phyloP scores from a whole-genome alignment of 1,284 basidiomycete species.

The Fomitopsis betulina region DNA sequence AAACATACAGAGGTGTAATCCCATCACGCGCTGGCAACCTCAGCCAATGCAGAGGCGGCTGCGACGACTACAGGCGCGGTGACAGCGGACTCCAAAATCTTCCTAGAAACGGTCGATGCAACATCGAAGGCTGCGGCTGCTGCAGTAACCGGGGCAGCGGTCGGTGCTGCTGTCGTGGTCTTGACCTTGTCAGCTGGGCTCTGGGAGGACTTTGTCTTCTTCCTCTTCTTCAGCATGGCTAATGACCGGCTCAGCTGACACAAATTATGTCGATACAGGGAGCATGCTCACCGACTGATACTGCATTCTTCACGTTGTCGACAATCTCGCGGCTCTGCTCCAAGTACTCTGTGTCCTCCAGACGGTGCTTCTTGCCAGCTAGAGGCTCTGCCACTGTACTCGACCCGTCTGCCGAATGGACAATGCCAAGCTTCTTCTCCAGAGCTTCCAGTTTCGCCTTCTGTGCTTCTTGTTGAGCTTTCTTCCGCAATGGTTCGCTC shows the following conservation, averaged over 20 bases:
- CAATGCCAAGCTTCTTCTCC: conserved; percentile 77
- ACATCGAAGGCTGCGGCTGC: conserved; percentile 13
- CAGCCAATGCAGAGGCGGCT: conserved; percentile 10
- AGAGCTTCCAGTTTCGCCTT: conserved; percentile 84
- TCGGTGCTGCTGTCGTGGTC: conserved; percentile 1
- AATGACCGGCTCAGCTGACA: neutral
- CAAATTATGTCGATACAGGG: too few relatives aligned
- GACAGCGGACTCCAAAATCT: conserved; percentile 15
- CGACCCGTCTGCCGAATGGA: conserved; percentile 26
- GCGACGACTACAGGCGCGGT: conserved; percentile 12
- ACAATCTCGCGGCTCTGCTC: conserved; percentile 92
- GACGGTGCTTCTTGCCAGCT: conserved; percentile 79
- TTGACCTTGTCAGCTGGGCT: conserved; percentile 18
- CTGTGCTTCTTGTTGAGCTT: conserved; percentile 76
- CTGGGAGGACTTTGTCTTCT: conserved; percentile 65
- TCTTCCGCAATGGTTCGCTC: conserved; percentile 76
- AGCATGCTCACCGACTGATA: conserved; percentile 63
- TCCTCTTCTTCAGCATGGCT: conserved; percentile 82
- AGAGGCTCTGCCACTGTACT: conserved; percentile 40
- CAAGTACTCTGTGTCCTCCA: conserved; percentile 90
- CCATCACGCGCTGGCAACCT: conserved; percentile 14
- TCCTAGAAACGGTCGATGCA: conserved; percentile 10
- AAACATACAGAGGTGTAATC: too few relatives aligned
- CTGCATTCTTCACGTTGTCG: conserved; percentile 89
- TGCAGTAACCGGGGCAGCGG: conserved; percentile 12